These are phyloP conservation scores for Pseudogymnoascus sp. DNA, from an alignment of 2,329 filamentous ascomycete species.

Conservation along the genomic window DNA sequence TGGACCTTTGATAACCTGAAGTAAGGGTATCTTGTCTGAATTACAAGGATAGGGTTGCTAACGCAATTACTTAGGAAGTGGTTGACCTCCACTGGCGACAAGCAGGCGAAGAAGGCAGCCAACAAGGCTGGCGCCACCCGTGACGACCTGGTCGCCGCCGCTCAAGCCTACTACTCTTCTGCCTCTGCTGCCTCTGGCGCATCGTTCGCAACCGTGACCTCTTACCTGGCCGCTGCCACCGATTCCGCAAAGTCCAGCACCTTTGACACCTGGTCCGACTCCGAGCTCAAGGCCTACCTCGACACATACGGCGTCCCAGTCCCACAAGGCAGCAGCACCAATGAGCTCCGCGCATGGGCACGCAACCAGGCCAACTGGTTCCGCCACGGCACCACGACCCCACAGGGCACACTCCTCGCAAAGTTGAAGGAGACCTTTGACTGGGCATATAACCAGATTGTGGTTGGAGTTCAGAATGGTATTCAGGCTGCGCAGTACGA, in stretches of 20 bases:
- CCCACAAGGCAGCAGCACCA: slow-evolving; percentile 32
- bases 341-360: slow-evolving; percentile 63
- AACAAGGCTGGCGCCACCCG: slow-evolving; percentile 59
- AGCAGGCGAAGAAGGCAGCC: slow-evolving; percentile 49
- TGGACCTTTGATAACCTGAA: slow-evolving; percentile 65
- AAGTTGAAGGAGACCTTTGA: slow-evolving; percentile 46
- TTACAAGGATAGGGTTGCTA: background rate
- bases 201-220: slow-evolving; percentile 61
- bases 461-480: slow-evolving; percentile 37
- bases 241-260: slow-evolving; percentile 54
- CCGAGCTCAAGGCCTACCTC: slow-evolving; percentile 67
- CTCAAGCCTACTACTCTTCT: slow-evolving; percentile 51
- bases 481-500: slow-evolving; percentile 31
- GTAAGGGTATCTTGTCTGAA: slow-evolving; percentile 28
- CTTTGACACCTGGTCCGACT: slow-evolving; percentile 66
- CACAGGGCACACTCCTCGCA: slow-evolving; percentile 57
- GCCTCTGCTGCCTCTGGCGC: slow-evolving; percentile 52
- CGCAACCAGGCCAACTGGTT: slow-evolving; percentile 71
- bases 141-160: slow-evolving; percentile 64
- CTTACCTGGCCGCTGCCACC: slow-evolving; percentile 60
- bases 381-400: slow-evolving; percentile 63
- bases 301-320: slow-evolving; percentile 63
- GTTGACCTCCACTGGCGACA: slow-evolving; percentile 44
- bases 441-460: slow-evolving; percentile 13
- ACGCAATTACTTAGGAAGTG: slow-evolving; percentile 32